Conservation (phyloP, 192 early-diverging fungal species). For the Gamsiella multidivaricata region DNA sequence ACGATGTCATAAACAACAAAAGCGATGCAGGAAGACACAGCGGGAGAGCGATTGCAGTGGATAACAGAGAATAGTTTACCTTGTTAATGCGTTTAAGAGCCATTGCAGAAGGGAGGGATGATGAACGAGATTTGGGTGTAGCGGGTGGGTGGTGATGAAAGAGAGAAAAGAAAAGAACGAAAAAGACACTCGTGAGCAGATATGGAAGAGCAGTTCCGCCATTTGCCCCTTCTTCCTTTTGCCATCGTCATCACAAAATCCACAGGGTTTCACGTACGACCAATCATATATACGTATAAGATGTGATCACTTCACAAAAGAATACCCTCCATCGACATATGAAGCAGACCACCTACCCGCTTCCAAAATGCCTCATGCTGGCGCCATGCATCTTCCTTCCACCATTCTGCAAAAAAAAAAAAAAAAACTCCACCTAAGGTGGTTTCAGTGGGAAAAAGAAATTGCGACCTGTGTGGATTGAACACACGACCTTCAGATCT, state of each 20-base stretch:
- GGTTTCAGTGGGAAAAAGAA: neutral
- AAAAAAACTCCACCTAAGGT: neutral
- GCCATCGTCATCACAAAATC: neutral
- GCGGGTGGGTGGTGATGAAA: slow-evolving; percentile 8
- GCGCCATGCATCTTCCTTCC: too few species aligned
- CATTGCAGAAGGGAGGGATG: slow-evolving; percentile 70
- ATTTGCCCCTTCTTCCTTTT: too few species aligned
- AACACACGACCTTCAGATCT: slow-evolving; percentile 66
- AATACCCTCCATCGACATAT: too few species aligned
- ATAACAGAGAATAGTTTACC: slow-evolving; percentile 64
- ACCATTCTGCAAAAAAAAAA: neutral
- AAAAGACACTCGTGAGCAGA: neutral
- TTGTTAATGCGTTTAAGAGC: slow-evolving; percentile 99
- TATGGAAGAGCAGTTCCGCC: neutral
- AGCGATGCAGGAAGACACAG: too few species aligned
- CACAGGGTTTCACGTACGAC: too few species aligned
- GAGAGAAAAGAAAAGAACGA: slow-evolving; percentile 18
- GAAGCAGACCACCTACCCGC: too few species aligned
- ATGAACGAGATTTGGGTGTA: slow-evolving; percentile 10
- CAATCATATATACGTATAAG: too few species aligned
- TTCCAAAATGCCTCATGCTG: too few species aligned
- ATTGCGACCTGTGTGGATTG: slow-evolving; percentile 54
- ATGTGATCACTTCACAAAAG: too few species aligned
- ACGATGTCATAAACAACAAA: neutral
- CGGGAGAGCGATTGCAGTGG: too few species aligned